A percentile compares a stretch with the other conserved stretches of the same genome.
phyloP scores from a whole-genome alignment of 2,329 filamentous ascomycete genomes.

The Atkinsonella texensis region DNA sequence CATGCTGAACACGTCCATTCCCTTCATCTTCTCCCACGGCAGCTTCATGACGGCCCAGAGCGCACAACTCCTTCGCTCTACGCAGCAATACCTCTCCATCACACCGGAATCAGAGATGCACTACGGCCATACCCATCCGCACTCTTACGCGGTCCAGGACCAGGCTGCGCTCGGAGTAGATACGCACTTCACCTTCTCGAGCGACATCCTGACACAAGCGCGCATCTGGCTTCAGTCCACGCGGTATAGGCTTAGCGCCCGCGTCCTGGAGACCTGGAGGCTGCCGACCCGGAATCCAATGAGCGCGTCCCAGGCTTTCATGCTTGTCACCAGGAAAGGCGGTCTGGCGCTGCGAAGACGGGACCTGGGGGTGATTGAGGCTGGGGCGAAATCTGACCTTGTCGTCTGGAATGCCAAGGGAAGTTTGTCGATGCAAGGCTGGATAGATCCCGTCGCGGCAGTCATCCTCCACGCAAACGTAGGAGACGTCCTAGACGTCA shows the following conservation, averaged over 20 bases:
- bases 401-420: slow-evolving; percentile 36
- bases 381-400: slow-evolving; percentile 36
- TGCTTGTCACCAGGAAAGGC: slow-evolving; percentile 40
- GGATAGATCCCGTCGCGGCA: slow-evolving; percentile 42
- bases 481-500: slow-evolving; percentile 37
- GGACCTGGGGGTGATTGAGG: slow-evolving; percentile 36
- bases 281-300: slow-evolving; percentile 33
- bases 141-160: slow-evolving; percentile 31
- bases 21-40: slow-evolving; percentile 36
- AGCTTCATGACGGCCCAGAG: slow-evolving; percentile 29
- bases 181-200: slow-evolving; percentile 39
- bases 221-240: slow-evolving; percentile 39
- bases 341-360: slow-evolving; percentile 36
- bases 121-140: slow-evolving; percentile 40
- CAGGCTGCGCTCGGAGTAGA: slow-evolving; percentile 42
- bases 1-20: not conserved
- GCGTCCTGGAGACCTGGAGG: slow-evolving; percentile 26
- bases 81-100: slow-evolving; percentile 42
- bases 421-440: slow-evolving; percentile 38
- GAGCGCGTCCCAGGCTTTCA: slow-evolving; percentile 39
- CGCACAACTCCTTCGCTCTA: slow-evolving; percentile 29
- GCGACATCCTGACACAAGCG: slow-evolving; percentile 39
- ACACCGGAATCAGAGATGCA: slow-evolving; percentile 49
- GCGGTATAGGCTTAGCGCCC: slow-evolving; percentile 25
- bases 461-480: slow-evolving; percentile 42